Evolutionary conservation across 2,329 filamentous ascomycete species (phyloP).

Genomic region (Fusarium ramigenum): DNA sequence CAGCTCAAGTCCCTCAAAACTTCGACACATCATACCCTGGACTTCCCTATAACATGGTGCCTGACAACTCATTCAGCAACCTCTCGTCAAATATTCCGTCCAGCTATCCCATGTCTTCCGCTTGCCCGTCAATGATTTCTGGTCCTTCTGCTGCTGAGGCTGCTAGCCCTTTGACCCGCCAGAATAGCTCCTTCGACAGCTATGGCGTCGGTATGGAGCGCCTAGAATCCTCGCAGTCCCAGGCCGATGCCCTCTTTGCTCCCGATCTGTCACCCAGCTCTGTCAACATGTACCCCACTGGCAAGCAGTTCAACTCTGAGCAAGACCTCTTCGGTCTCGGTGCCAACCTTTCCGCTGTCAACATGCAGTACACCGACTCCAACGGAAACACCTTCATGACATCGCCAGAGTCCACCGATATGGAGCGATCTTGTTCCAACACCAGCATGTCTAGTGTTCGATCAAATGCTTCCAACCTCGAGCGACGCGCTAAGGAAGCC

Average conservation of each 20-base stretch:
- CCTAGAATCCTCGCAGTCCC: conserved; percentile 51
- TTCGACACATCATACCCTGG: conserved; percentile 31
- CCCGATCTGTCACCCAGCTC: conserved; percentile 27
- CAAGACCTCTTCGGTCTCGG: conserved; percentile 52
- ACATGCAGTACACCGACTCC: conserved; percentile 43
- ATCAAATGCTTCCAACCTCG: conserved; percentile 56
- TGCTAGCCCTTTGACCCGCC: conserved; percentile 53
- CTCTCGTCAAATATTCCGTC: conserved; percentile 33
- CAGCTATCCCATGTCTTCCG: conserved; percentile 47
- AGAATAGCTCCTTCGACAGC: conserved; percentile 53
- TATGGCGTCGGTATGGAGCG: conserved; percentile 50
- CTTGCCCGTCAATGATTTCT: conserved; percentile 56
- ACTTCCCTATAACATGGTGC: conserved; percentile 24
- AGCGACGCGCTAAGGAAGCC: conserved; percentile 59
- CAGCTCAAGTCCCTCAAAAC: conserved; percentile 32
- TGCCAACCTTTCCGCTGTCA: conserved; percentile 42
- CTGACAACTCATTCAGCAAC: conserved; percentile 26
- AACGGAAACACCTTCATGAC: conserved; percentile 44
- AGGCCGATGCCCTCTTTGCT: conserved; percentile 38
- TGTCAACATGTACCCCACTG: conserved; percentile 30
- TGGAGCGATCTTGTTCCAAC: conserved; percentile 61
- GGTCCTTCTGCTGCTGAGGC: conserved; percentile 52
- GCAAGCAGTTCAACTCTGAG: conserved; percentile 46
- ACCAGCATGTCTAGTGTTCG: conserved; percentile 53
- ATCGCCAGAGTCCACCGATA: conserved; percentile 47